Percentiles rank a stretch among this genome's conserved stretches.
These are phyloP conservation scores for Colletotrichum lini DNA, from an alignment of 2,329 filamentous ascomycete genomes.

Conservation along the genomic window DNA sequence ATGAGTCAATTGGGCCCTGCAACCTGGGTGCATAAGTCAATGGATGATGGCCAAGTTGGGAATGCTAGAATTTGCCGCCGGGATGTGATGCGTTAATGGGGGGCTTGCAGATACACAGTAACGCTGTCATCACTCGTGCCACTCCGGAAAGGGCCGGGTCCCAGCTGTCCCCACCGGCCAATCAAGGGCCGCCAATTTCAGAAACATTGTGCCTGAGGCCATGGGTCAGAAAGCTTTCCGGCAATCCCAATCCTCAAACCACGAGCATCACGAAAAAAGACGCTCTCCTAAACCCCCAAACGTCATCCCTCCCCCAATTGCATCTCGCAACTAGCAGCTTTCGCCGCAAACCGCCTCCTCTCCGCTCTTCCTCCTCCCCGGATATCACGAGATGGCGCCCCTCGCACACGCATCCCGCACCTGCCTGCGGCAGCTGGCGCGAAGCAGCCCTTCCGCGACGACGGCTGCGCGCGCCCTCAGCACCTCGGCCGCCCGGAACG, in stretches of 20 bases:
- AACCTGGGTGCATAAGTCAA: too few species aligned
- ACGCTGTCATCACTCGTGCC: slow-evolving; percentile 27
- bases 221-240: slow-evolving; percentile 41
- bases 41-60: background rate
- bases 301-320: slow-evolving; percentile 44
- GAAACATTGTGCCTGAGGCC: slow-evolving; percentile 50
- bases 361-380: slow-evolving; percentile 35
- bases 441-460: slow-evolving; percentile 55
- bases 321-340: slow-evolving; percentile 30
- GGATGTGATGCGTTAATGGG: slow-evolving; percentile 16
- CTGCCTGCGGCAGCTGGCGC: slow-evolving; percentile 73
- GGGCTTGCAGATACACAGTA: slow-evolving; percentile 26
- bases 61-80: background rate
- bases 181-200: slow-evolving; percentile 64
- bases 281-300: slow-evolving; percentile 41
- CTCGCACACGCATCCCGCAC: slow-evolving; percentile 78
- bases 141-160: slow-evolving; percentile 44
- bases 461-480: slow-evolving; percentile 68
- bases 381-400: slow-evolving; percentile 71
- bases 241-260: slow-evolving; percentile 52
- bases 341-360: slow-evolving; percentile 33
- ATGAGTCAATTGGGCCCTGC: background rate
- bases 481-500: slow-evolving; percentile 65
- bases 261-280: slow-evolving; percentile 45
- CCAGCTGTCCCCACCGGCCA: slow-evolving; percentile 51